A percentile compares a stretch with the other conserved stretches of the same genome.
phyloP scores from a whole-genome alignment of 2,329 filamentous ascomycete species.

The Bipolaris sorokiniana region DNA sequence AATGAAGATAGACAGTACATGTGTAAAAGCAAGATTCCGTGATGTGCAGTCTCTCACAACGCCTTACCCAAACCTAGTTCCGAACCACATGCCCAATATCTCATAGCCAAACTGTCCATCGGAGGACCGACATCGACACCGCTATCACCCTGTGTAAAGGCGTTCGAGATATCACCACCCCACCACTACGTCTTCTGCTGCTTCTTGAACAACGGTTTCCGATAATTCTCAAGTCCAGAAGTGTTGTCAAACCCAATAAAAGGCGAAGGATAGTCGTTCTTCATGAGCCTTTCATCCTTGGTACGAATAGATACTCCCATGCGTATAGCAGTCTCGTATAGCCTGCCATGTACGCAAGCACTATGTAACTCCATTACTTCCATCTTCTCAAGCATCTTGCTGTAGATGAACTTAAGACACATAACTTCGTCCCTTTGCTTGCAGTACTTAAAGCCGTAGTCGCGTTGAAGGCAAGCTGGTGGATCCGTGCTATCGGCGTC shows the following conservation, averaged over 20 bases:
- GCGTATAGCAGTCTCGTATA: constrained; percentile 11
- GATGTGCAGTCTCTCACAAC: not conserved
- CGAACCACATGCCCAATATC: no score
- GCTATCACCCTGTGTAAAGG: no score
- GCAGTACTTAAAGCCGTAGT: constrained; percentile 30
- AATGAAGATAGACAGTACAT: not conserved
- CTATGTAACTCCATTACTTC: constrained; percentile 16
- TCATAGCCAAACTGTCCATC: no score
- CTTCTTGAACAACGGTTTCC: constrained; percentile 9
- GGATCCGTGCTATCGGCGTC: constrained; percentile 12
- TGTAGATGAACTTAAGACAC: constrained; percentile 23
- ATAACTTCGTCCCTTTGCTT: constrained; percentile 23
- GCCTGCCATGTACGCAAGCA: constrained; percentile 10
- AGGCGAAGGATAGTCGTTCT: constrained; percentile 14
- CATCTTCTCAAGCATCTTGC: constrained; percentile 5
- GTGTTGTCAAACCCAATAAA: constrained; percentile 16
- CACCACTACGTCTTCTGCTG: not conserved
- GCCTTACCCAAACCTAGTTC: not conserved
- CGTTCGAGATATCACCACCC: not conserved
- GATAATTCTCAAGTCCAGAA: not conserved
- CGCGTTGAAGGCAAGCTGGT: constrained; percentile 9
- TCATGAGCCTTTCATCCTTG: constrained; percentile 9
- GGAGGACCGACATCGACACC: no score
- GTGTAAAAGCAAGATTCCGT: not conserved
- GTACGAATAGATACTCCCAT: not conserved